These are phyloP conservation scores for Akanthomyces muscarius DNA, from an alignment of 2,329 filamentous ascomycete species.

Conservation along the genomic window DNA sequence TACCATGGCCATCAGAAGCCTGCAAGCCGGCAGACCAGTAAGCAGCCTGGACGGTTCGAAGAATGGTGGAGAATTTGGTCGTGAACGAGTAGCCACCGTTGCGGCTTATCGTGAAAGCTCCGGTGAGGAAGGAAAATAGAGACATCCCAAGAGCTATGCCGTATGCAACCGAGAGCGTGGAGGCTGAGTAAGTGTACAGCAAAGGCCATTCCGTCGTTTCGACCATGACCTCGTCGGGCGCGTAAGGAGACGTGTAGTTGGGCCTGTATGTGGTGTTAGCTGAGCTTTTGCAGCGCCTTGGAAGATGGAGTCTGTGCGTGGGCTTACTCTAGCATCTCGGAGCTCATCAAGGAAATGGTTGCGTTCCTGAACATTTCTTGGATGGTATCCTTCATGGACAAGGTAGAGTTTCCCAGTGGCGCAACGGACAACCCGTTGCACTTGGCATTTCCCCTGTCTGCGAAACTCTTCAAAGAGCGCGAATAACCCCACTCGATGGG, in stretches of 20 bases:
- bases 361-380: background rate
- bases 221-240: background rate
- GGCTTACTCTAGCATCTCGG: background rate
- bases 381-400: background rate
- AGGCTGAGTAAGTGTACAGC: background rate
- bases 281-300: background rate
- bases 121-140: background rate
- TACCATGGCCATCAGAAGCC: background rate
- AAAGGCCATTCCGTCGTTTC: background rate
- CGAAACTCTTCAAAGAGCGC: background rate
- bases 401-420: background rate
- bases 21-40: background rate
- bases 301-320: background rate
- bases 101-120: background rate
- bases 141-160: background rate
- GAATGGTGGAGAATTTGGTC: background rate
- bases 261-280: background rate
- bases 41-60: background rate
- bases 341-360: background rate
- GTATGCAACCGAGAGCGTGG: background rate
- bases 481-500: background rate
- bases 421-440: background rate
- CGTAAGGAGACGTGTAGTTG: background rate
- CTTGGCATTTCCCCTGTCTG: background rate
- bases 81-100: background rate